Base-by-base conservation (phyloP, 176 grass and related monocot genomes). In the Leersia perrieri region DNA sequence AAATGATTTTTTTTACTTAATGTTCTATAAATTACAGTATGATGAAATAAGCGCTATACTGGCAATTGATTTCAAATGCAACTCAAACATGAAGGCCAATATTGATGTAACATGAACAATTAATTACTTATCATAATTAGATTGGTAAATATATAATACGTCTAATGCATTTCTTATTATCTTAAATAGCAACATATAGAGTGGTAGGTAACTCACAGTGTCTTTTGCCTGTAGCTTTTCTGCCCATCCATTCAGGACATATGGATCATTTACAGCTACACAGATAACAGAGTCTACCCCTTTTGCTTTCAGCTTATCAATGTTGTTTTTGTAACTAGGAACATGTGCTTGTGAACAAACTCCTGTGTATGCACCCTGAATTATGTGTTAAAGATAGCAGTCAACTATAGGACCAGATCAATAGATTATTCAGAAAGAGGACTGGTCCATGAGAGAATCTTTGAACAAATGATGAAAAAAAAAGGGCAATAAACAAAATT, bases 281-380 rank as follows among this genome's bases (percentile, higher is more conserved):
- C 96, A 98, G 78, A 98, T 93, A 71, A 98, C 88, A 88, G 90
- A 95, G 86, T 98, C 79, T 27, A 95, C 65, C 41, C 92, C 96
- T 89, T 98, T 98, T 61, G 88, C 84, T 89, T 95, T 95, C 82
- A 95, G 80, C 79, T 98, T 91, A 60, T 98, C 90, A 60, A 95
- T 90, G 82, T 91, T 98, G 79, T 95, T 95, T 82, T 84, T 95
- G 86, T 98, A 98, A 86, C 90, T 95, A 83, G 96, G 96, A 39
- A 98, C 90, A 27, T 98, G 96, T 0, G 89, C 39, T 74, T 88
- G 72, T 75, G 96, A 95, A 79, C 96, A 98, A 63, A 98, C 88
- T 61, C 96, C 96, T 9, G 92, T 98, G 58, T 84, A 95, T 82
- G 92, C 96, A 42, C 96, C 96, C 96, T 98, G 84, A 58, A 83